These are phyloP conservation scores for Gardenia jasminoides DNA, from an alignment of 257 asterid species.

Conservation along the genomic window DNA sequence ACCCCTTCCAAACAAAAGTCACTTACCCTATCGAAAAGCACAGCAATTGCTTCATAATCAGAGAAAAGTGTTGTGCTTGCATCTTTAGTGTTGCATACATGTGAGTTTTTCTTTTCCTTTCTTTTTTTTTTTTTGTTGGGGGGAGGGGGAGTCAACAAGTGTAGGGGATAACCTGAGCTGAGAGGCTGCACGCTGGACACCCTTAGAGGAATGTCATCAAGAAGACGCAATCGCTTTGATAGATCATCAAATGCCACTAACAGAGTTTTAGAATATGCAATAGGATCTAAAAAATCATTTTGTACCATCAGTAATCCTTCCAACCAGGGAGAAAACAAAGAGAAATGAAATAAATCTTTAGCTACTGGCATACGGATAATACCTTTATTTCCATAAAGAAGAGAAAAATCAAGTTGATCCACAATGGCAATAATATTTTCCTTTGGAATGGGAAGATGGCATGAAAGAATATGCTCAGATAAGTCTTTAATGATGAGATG, in stretches of 20 bases:
- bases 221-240: slow-evolving; percentile 78
- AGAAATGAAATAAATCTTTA: neutral
- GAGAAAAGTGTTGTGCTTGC: neutral
- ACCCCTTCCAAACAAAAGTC: no score
- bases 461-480: slow-evolving; percentile 63
- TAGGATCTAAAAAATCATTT: slow-evolving; percentile 61
- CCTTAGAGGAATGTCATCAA: slow-evolving; percentile 77
- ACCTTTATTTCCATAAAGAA: slow-evolving; percentile 65
- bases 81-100: neutral
- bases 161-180: slow-evolving; percentile 69
- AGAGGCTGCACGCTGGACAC: slow-evolving; percentile 93
- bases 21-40: neutral
- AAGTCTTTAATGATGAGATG: slow-evolving; percentile 85
- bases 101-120: no score
- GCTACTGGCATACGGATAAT: slow-evolving; percentile 9
- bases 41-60: neutral
- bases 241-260: slow-evolving; percentile 76
- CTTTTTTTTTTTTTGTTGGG: no score
- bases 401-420: slow-evolving; percentile 94
- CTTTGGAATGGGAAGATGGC: slow-evolving; percentile 77
- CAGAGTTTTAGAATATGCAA: slow-evolving; percentile 60
- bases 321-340: slow-evolving; percentile 7
- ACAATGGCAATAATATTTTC: slow-evolving; percentile 57
- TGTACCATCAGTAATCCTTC: slow-evolving; percentile 9
- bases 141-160: neutral